Evolutionary conservation across 2,329 filamentous ascomycete genomes (phyloP), one percentile per base, ranked within the genome.

Genomic region (Simplicillium aogashimaense): DNA sequence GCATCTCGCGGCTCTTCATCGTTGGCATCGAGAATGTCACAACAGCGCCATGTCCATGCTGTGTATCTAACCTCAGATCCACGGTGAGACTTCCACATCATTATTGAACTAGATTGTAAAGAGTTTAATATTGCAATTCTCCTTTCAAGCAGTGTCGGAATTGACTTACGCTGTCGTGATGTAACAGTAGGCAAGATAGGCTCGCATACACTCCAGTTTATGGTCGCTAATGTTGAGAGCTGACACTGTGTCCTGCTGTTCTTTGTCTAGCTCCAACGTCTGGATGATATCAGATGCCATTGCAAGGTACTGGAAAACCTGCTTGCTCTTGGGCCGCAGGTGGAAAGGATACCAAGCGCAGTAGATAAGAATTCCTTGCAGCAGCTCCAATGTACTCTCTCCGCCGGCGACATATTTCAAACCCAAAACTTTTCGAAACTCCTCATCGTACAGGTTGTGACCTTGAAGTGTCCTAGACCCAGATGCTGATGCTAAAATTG

Each of bases 361-460:
- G 45, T 79, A 79, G 6, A 78, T 64, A 18, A 78, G 55, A 15
- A 79, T 54, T 3, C 74, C 74, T 45, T 76, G 70, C 1, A 80
- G 52, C 13, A 79, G 47, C 47, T 80, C 74, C 16, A 79, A 43
- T 11, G 64, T 74, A 41, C 72, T 66, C 57, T 80, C 74, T 0
- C 74, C 73, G 3, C 69, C 65, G 0, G 74, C 64, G 1, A 80
- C 70, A 32, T 75, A 70, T 51, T 74, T 77, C 35, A 74, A 58
- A 1, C 66, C 72, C n/a, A 77, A 48, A 0, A 74, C 63, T 49
- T 75, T 76, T 25, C 72, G 61, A 38, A 78, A 73, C 53, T 78
- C 74, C 37, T 71, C 67, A 20, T 78, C 74, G 35, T 78, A 75
- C 3, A 73, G 57, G 12, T 56, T 65, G 41, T 76, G 70, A 0